Conservation (phyloP, 2,329 filamentous ascomycete genomes). For the Mycosphaerelloides madeirae region DNA sequence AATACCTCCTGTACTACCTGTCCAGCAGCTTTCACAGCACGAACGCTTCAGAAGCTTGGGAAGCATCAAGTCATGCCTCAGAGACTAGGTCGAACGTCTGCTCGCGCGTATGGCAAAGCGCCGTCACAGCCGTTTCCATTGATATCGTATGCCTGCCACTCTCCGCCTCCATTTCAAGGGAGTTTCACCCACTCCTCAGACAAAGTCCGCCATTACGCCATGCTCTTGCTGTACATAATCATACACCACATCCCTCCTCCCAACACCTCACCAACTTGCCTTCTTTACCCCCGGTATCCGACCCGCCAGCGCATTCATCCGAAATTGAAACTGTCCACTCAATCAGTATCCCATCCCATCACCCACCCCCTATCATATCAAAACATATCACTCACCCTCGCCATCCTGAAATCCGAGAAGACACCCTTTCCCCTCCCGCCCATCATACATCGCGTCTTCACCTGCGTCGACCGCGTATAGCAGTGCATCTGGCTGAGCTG, state of each 20-base stretch:
- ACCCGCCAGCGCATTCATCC: conserved; percentile 79
- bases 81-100: too few species aligned
- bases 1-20: too few species aligned
- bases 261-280: conserved; percentile 71
- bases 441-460: conserved; percentile 87
- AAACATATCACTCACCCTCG: conserved; percentile 62
- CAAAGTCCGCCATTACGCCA: too few species aligned
- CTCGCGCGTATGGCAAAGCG: too few species aligned
- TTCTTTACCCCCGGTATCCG: conserved; percentile 89
- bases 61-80: too few species aligned
- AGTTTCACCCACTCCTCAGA: too few species aligned
- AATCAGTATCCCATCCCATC: conserved; percentile 16
- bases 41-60: too few species aligned
- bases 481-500: conserved; percentile 92
- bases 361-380: background rate
- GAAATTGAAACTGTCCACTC: conserved; percentile 73
- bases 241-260: background rate
- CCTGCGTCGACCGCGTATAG: conserved; percentile 90
- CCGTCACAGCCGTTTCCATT: too few species aligned
- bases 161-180: too few species aligned
- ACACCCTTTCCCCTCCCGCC: conserved; percentile 88
- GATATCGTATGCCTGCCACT: too few species aligned
- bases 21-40: too few species aligned
- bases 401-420: conserved; percentile 88
- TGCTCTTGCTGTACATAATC: conserved; percentile 1